Evolutionary conservation across 202 grass and related monocot genomes (phyloP), one percentile per base, ranked within the genome.

Genomic region (Carex arenaria): DNA sequence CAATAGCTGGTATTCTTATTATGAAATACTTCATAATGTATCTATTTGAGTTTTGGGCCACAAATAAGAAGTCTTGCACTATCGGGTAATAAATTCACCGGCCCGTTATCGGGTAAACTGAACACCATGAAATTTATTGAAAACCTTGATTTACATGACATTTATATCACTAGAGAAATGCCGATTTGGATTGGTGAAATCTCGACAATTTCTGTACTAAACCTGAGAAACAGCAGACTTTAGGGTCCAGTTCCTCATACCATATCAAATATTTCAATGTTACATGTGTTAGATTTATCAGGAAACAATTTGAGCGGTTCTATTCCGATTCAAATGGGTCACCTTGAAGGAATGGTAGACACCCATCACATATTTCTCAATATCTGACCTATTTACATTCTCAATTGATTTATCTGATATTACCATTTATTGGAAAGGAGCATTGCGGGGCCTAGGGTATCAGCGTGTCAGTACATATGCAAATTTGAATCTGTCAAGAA

Each of bases 171-270:
- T 2, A 73, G 73, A 23, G 61, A 60, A 60, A 22, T 85, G 5
- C 45, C 43, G 0, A 15, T 57, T 14, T 85, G 47, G 26, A 63
- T 85, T 1, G 22, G 18, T 38, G 45, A 66, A 78, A 67, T 85
- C 7, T 78, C 84, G 43, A 67, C 72, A 26, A 70, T 85, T 67
- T 75, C 68, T 42, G 84, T 85, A 38, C 8, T 85, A 36, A 85
- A 79, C 20, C 62, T 85, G 61, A 85, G 84, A 78, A 79, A 85
- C 49, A 79, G 79, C 66, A 43, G 20, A 22, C 73, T 85, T 0
- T 10, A 79, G 8, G 84, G 84, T 31, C 17, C 17, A 0, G 54
- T 85, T 42, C 84, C 84, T 56, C 42, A 10, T 10, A 61, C 43
- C 17, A 57, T 85, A 69, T 85, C 73, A 17, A 85, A 85, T 57